Base-by-base conservation (phyloP, 78 protist species). In the Bodo saltans region DNA sequence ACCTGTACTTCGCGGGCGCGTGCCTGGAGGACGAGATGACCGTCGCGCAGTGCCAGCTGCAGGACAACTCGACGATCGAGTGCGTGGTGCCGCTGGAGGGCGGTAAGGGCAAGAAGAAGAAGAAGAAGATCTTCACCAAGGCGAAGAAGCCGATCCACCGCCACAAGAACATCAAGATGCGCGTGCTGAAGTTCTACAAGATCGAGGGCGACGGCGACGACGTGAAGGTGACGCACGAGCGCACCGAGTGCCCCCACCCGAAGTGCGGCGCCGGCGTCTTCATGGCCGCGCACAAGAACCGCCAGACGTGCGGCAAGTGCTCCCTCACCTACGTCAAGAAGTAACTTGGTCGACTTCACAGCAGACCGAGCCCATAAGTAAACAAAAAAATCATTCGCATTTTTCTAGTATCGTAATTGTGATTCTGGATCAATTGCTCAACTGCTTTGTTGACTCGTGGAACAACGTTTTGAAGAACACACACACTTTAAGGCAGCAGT, bases 11-110 rank as follows among this genome's bases (percentile, higher is more conserved):
- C 79, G 97, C 99, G 53, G 98, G 97, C 79, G 95, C 94, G 90
- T 98, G 96, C 87, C 94, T 98, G 71, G 99, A 98, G 79, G 99
- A 96, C 69, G 98, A 97, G 74, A 93, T 98, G 79, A 98, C 98
- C 68, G 92, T 98, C 3, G 40, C 91, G 38, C 98, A 96, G 88
- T 98, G 96, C 93, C 95, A 96, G 92, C 95, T 98, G 89, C 99
- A 95, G 89, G 95, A 95, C 90, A 98, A 93, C 84, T 88, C 97
- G 27, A 97, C 98, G 67, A 93, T 94, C 34, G 95, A 96, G 90
- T 87, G 94, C 25, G 98, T 96, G 74, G 79, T 96, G 52, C 89
- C 98, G 21, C 95, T 94, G 35, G 90, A 94, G 28, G 99, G n/a
- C n/a, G n/a, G n/a, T n/a, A n/a, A n/a, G n/a, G n/a, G n/a, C n/a